phyloP scores from a whole-genome alignment of 2,329 filamentous ascomycete genomes.

The Amauroascus verrucosus region DNA sequence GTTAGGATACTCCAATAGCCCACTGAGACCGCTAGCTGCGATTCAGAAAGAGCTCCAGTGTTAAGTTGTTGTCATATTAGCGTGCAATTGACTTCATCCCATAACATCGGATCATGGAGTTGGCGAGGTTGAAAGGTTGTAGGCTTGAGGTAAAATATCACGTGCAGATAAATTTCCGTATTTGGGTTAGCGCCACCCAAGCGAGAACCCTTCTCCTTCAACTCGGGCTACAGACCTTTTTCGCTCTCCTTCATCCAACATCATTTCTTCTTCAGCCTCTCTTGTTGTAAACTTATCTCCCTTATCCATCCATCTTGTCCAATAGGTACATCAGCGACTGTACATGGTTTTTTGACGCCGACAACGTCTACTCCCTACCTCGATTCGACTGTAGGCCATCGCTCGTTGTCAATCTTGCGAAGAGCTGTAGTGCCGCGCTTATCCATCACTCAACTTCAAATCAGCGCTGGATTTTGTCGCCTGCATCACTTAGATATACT shows the following conservation, averaged over 20 bases:
- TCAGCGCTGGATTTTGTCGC: slow-evolving; percentile 3
- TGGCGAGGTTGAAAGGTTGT: not conserved
- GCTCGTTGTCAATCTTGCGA: slow-evolving; percentile 6
- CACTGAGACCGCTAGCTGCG: too few species aligned
- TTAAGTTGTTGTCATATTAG: too few species aligned
- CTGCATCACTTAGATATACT: slow-evolving; percentile 10
- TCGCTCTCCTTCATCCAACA: slow-evolving; percentile 12
- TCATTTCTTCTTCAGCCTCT: slow-evolving; percentile 1
- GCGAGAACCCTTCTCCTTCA: slow-evolving; percentile 11
- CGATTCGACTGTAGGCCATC: slow-evolving; percentile 10
- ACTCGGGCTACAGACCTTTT: slow-evolving; percentile 9
- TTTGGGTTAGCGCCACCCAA: slow-evolving; percentile 9
- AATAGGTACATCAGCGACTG: slow-evolving; percentile 1
- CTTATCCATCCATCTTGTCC: not conserved
- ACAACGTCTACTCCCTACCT: slow-evolving; percentile 3
- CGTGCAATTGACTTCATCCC: too few species aligned
- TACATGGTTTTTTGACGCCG: slow-evolving; percentile 3
- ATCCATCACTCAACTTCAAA: slow-evolving; percentile 5
- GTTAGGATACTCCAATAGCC: too few species aligned
- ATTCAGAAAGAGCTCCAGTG: too few species aligned
- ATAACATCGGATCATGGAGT: too few species aligned
- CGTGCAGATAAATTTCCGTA: not conserved
- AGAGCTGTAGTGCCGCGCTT: slow-evolving; percentile 10
- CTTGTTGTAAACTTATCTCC: slow-evolving; percentile 11
- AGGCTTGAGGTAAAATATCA: not conserved